Percentiles rank a stretch among this genome's conserved stretches.
Evolutionary conservation across 345 rosid species (phyloP).

Genomic region (Corchorus capsularis): DNA sequence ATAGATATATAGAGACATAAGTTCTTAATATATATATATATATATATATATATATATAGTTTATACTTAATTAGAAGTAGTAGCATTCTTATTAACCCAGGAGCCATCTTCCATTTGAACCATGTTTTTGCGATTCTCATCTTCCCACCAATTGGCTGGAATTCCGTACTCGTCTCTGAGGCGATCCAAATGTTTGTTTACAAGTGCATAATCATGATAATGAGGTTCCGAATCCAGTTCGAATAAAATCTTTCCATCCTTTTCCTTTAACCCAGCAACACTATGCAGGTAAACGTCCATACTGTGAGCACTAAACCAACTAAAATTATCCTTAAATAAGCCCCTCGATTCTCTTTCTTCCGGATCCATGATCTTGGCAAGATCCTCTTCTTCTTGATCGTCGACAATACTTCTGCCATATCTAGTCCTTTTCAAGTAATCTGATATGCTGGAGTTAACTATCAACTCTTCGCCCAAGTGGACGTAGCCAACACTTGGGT

Average conservation of each 20-base stretch:
- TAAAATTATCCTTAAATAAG: too few species aligned
- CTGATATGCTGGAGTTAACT: slow-evolving; percentile 55
- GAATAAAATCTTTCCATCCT: slow-evolving; percentile 29
- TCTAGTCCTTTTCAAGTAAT: slow-evolving; percentile 44
- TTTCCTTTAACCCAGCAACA: slow-evolving; percentile 66
- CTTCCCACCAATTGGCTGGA: slow-evolving; percentile 57
- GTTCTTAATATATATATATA: too few species aligned
- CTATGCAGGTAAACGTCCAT: slow-evolving; percentile 73
- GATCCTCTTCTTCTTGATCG: too few species aligned
- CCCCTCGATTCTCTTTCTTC: too few species aligned
- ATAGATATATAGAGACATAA: too few species aligned
- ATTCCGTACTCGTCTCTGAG: slow-evolving; percentile 49
- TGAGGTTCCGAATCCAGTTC: slow-evolving; percentile 43
- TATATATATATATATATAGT: too few species aligned
- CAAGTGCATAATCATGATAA: slow-evolving; percentile 55
- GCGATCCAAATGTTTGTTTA: slow-evolving; percentile 51
- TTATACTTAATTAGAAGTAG: too few species aligned
- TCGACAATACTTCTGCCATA: too few species aligned
- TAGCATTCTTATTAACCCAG: slow-evolving; percentile 41
- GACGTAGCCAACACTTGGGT: slow-evolving; percentile 43
- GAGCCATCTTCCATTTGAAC: slow-evolving; percentile 63
- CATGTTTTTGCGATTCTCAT: slow-evolving; percentile 59
- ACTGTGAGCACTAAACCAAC: slow-evolving; percentile 42
- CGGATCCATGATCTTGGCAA: too few species aligned
- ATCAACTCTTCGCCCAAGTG: slow-evolving; percentile 65